phyloP scores from a whole-genome alignment of 768 basidiomycete genomes.

The Pilatotrama ljubarskyi region DNA sequence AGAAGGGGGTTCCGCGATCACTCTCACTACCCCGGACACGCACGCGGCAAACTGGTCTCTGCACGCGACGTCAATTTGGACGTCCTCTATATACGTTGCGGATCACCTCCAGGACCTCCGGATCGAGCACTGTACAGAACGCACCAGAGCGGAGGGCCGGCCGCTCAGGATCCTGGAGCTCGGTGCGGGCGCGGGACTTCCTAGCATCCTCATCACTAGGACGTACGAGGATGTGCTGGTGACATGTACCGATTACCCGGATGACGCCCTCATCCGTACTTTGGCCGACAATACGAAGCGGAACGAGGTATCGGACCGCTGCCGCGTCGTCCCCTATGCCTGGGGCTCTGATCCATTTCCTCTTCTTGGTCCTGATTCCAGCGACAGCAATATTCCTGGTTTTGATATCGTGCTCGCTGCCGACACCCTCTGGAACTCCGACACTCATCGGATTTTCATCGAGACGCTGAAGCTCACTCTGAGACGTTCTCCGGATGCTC shows the following conservation, averaged over 20 bases:
- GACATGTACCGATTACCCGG: constrained; percentile 71
- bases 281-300: constrained; percentile 55
- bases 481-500: constrained; percentile 42
- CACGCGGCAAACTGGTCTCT: constrained; percentile 68
- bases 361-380: constrained; percentile 26
- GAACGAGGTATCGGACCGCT: constrained; percentile 50
- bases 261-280: constrained; percentile 56
- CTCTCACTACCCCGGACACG: constrained; percentile 63
- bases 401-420: constrained; percentile 73
- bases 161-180: constrained; percentile 58
- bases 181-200: constrained; percentile 74
- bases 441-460: constrained; percentile 55
- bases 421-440: constrained; percentile 78
- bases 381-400: constrained; percentile 14
- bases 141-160: constrained; percentile 1
- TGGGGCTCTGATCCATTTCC: constrained; percentile 59
- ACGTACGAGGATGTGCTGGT: constrained; percentile 42
- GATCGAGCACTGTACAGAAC: constrained; percentile 34
- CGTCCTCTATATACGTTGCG: constrained; percentile 63
- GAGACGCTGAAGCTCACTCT: constrained; percentile 52
- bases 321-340: constrained; percentile 55
- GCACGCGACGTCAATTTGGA: constrained; percentile 80
- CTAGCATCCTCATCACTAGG: constrained; percentile 66
- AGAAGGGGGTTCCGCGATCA: constrained; percentile 33
- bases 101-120: constrained; percentile 56